Conservation (phyloP, 257 asterid genomes). For the Nicotiana knightiana region DNA sequence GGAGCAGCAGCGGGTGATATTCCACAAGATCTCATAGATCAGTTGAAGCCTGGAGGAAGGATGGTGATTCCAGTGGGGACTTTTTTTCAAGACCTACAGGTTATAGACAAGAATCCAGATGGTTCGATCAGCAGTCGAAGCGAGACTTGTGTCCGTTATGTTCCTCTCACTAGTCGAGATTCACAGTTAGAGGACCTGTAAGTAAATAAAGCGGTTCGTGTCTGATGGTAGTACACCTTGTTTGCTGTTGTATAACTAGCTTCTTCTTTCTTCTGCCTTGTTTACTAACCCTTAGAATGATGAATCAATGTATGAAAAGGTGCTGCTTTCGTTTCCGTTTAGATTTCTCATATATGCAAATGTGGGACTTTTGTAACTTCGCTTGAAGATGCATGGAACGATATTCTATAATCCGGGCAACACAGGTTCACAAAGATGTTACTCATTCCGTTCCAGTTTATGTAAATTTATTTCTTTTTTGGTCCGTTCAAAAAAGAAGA, state of each 20-base stretch:
- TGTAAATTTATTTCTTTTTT: too few relatives aligned
- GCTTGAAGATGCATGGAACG: too few relatives aligned
- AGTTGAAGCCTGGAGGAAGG: conserved; percentile 93
- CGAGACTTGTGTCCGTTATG: conserved; percentile 80
- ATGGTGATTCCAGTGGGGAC: conserved; percentile 92
- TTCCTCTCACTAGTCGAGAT: conserved; percentile 85
- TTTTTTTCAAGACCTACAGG: conserved; percentile 69
- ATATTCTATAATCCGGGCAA: too few relatives aligned
- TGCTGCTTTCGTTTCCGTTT: neutral
- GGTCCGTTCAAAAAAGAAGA: too few relatives aligned
- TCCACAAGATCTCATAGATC: conserved; percentile 71
- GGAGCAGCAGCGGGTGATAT: conserved; percentile 94
- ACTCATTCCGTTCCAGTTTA: too few relatives aligned
- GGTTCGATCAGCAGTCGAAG: conserved; percentile 47
- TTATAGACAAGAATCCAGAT: conserved; percentile 71
- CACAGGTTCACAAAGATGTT: too few relatives aligned
- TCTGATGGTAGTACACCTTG: neutral
- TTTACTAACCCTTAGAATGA: neutral
- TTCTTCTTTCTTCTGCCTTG: neutral
- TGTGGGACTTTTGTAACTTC: too few relatives aligned
- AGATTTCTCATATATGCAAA: neutral
- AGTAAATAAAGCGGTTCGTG: neutral
- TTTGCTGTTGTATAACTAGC: neutral
- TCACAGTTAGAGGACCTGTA: conserved; percentile 55
- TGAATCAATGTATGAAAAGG: neutral